Conservation (phyloP, 768 basidiomycete genomes). For the Boletus rex-veris region DNA sequence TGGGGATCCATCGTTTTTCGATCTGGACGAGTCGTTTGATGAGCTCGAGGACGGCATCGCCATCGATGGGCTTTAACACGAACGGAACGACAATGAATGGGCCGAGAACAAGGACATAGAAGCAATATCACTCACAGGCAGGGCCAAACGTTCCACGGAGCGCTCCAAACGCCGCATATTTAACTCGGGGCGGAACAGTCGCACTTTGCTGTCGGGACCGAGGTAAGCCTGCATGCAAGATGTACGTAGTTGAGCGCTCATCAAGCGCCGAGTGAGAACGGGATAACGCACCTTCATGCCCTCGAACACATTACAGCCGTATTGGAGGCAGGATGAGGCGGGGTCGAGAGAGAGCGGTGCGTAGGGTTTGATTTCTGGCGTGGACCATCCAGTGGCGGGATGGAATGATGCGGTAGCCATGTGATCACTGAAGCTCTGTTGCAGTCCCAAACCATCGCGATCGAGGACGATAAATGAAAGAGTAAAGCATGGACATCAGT, state of each 20-base stretch:
- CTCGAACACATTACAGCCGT: slow-evolving; percentile 58
- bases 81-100: too few relatives aligned
- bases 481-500: too few relatives aligned
- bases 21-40: slow-evolving; percentile 64
- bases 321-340: slow-evolving; percentile 53
- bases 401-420: slow-evolving; percentile 71
- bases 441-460: too few relatives aligned
- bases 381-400: slow-evolving; percentile 62
- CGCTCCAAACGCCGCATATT: slow-evolving; percentile 81
- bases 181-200: slow-evolving; percentile 77
- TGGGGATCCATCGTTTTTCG: slow-evolving; percentile 86
- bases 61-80: slow-evolving; percentile 38
- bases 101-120: too few relatives aligned
- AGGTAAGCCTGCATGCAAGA: slow-evolving; percentile 52
- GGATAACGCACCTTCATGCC: slow-evolving; percentile 55
- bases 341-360: slow-evolving; percentile 59
- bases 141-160: slow-evolving; percentile 66
- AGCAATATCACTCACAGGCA: slow-evolving; percentile 49
- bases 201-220: slow-evolving; percentile 65
- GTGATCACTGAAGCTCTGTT: slow-evolving; percentile 49
- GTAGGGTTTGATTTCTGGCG: slow-evolving; percentile 72
- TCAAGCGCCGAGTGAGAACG: too few relatives aligned
- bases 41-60: slow-evolving; percentile 44
- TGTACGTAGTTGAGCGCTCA: too few relatives aligned
- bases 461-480: too few relatives aligned